Base-by-base conservation (phyloP, 345 rosid species). In the Mallotus nudiflorus region DNA sequence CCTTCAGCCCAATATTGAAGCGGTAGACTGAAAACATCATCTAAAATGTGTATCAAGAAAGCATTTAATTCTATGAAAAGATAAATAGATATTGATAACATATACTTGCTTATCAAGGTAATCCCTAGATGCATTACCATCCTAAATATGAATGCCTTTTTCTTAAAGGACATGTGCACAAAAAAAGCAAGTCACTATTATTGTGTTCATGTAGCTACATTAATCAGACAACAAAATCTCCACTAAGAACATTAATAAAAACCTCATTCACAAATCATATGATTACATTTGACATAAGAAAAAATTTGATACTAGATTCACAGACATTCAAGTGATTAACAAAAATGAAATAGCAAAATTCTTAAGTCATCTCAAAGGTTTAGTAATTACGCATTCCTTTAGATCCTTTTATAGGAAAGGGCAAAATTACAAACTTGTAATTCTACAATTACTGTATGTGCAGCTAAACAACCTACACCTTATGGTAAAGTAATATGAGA, bases 111-210 rank as follows among this genome's bases (percentile, higher is more conserved):
- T 82, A 50, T 91, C 91, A 68, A 96, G 98, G 86, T 88, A 96
- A 16, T 75, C 90, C 73, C 99, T 86, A 52, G 99, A 92, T 58
- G 95, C 96, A 86, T 96, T 96, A 67, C 89, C 95, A 69, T 96
- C 96, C 99, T 98, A 96, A 69, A 92, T 91, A 73, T 84, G 95
- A 66, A 96, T 85, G 28, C 89, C 98, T 76, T 90, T 92, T 64
- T 88, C 97, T 75, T 91, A 97, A 80, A 96, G 99, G 58, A 85
- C 85, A 98, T 95, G 88, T 68, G 61, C 64, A 53, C 37, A n/a
- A 71, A 65, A 65, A 52, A 56, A 40, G 66, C 29, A 22, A n/a
- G 4, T 57, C 55, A 33, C n/a, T n/a, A n/a, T 28, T 22, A 18
- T 20, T 50, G 14, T 50, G 9, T 16, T 70, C 27, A 52, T 44